Base-by-base conservation (phyloP, 768 basidiomycete genomes). In the Exsudoporus frostii region DNA sequence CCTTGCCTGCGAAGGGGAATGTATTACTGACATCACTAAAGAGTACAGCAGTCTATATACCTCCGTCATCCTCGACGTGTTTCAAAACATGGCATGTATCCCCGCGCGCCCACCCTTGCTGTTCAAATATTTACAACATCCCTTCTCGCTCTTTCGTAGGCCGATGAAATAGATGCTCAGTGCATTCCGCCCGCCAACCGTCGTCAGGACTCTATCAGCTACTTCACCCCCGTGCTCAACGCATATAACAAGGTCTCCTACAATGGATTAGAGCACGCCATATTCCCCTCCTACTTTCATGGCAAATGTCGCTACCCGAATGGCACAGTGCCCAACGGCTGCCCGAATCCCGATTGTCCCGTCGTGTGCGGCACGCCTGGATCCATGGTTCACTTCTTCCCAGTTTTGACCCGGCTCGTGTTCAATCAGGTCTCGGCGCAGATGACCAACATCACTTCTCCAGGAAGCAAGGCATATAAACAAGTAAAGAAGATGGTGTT, bases 281-380 rank as follows among this genome's bases (percentile, higher is more conserved):
- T 90, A 53, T 90, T 90, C 57, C 81, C 82, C 6, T 63, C 69
- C n/a, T 80, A 72, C 69, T 91, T 91, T 66, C 88, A 90, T 57
- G 89, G 88, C 51, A 90, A 87, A 69, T 90, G 88, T 61, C 78
- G 79, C 63, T 62, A 62, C 44, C 59, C 73, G 22, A 72, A 79
- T 40, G 80, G 81, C 38, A 69, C 75, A 51, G 79, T 86, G 37
- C 88, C 88, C 15, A 48, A 71, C 2, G 88, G 89, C 22, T 90
- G 89, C 59, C 88, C 88, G 9, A 87, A 90, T 58, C 86, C 88
- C 33, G 82, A 90, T 62, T 91, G 88, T 64, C 81, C 86, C 20
- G 79, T 88, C 50, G 80, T 89, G 30, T 90, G 88, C 57, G 88
- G 89, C 62, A 90, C 88, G 6, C 86, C 89, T n/a, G 88, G 88